phyloP scores from a whole-genome alignment of 371 early-diverging fungal species.

The Lichtheimia ramosa region DNA sequence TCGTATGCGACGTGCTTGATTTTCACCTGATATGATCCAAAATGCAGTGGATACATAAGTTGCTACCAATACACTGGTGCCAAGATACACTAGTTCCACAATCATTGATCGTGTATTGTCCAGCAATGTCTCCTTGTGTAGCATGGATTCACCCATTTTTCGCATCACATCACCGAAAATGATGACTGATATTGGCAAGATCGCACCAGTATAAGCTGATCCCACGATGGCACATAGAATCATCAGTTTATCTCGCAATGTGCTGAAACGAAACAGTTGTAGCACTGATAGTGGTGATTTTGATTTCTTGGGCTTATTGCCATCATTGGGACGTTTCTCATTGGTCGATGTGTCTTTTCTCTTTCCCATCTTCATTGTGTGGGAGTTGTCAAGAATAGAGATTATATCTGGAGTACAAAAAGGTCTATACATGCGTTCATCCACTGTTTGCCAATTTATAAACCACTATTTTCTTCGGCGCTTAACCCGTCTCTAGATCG shows the following conservation, averaged over 20 bases:
- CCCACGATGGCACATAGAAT: conserved; percentile 21
- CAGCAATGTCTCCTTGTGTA: conserved; percentile 8
- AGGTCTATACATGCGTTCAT: too few species aligned
- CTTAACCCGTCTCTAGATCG: too few species aligned
- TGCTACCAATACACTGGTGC: conserved; percentile 23
- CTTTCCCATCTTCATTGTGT: too few species aligned
- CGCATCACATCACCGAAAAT: conserved; percentile 44
- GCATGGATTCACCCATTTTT: conserved; percentile 29
- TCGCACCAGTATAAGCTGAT: conserved; percentile 33
- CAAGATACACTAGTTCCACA: conserved; percentile 28
- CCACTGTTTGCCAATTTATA: too few species aligned
- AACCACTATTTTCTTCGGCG: too few species aligned
- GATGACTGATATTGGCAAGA: conserved; percentile 41
- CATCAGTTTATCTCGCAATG: conserved; percentile 19
- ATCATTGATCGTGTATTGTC: conserved; percentile 33
- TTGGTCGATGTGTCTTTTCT: too few species aligned
- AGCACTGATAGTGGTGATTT: conserved; percentile 27
- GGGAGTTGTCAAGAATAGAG: too few species aligned
- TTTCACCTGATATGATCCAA: conserved; percentile 37
- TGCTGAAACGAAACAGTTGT: conserved; percentile 36
- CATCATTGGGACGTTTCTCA: too few species aligned
- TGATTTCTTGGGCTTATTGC: conserved; percentile 25
- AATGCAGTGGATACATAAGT: conserved; percentile 25
- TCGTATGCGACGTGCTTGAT: conserved; percentile 59
- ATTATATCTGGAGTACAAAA: too few species aligned